These are phyloP conservation scores for Ceratocystiopsis sp. DNA, from an alignment of 2,329 filamentous ascomycete genomes.

Conservation along the genomic window DNA sequence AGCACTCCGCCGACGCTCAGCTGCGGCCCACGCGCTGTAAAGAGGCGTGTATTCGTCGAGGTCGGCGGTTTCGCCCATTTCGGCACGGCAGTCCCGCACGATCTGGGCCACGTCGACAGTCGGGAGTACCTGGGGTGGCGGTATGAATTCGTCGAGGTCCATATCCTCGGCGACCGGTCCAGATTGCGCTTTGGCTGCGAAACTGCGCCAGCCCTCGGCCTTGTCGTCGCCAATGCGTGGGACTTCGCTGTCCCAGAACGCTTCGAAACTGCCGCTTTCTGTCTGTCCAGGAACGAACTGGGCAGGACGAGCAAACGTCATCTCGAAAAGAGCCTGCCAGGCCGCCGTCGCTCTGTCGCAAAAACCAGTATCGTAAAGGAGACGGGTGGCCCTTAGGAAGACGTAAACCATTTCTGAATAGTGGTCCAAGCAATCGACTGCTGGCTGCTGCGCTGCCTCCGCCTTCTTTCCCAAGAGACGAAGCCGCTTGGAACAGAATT, in stretches of 20 bases:
- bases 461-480: constrained; percentile 8
- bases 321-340: constrained; percentile 72
- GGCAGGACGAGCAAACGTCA: constrained; percentile 43
- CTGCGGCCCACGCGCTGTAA: constrained; percentile 32
- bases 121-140: constrained; percentile 1
- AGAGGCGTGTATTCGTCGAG: constrained; percentile 6
- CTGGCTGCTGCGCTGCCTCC: not conserved
- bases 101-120: constrained; percentile 1
- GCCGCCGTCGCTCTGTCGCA: constrained; percentile 57
- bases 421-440: constrained; percentile 5
- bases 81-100: constrained; percentile 5
- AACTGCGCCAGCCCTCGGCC: constrained; percentile 54
- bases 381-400: constrained; percentile 55
- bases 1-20: constrained; percentile 34
- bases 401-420: constrained; percentile 43
- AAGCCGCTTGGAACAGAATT: constrained; percentile 42
- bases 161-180: constrained; percentile 9
- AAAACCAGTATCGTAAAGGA: constrained; percentile 63
- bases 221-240: constrained; percentile 58
- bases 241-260: constrained; percentile 79
- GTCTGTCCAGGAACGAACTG: not conserved
- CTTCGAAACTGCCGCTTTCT: constrained; percentile 10
- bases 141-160: not conserved
- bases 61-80: constrained; percentile 6
- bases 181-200: constrained; percentile 16